phyloP scores from a whole-genome alignment of 225 moss, liverwort and hornwort species.

The Marchantia polymorpha region DNA sequence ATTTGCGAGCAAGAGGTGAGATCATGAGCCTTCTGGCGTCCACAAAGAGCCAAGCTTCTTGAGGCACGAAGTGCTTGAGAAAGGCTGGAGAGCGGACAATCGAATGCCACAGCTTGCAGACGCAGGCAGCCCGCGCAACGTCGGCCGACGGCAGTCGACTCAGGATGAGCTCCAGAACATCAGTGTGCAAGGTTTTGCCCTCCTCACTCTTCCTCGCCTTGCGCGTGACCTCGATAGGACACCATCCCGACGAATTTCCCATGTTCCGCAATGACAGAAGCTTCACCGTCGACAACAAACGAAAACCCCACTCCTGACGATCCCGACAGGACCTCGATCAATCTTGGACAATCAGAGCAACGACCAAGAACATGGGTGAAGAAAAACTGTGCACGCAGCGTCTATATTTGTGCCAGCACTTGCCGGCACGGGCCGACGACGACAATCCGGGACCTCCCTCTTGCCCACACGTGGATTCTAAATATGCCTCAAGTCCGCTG shows the following conservation, averaged over 20 bases:
- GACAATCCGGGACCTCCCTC: too few relatives aligned
- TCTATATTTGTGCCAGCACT: too few relatives aligned
- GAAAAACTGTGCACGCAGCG: background rate
- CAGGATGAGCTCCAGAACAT: constrained; percentile 20
- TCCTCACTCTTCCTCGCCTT: background rate
- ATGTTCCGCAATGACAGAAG: background rate
- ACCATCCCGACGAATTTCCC: background rate
- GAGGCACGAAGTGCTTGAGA: constrained; percentile 7
- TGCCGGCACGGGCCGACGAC: too few relatives aligned
- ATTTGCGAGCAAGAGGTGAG: constrained; percentile 14
- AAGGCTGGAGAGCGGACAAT: constrained; percentile 18
- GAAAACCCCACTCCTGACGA: too few relatives aligned
- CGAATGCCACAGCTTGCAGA: constrained; percentile 20
- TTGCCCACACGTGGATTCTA: background rate
- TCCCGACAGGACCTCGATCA: too few relatives aligned
- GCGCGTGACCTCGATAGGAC: background rate
- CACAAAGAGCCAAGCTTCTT: constrained; percentile 24
- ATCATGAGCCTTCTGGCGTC: constrained; percentile 22
- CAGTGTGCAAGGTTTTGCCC: background rate
- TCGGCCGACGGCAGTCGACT: constrained; percentile 14
- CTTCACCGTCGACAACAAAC: background rate
- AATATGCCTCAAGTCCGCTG: too few relatives aligned
- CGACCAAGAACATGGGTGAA: background rate
- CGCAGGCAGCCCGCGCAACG: constrained; percentile 17
- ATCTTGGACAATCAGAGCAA: too few relatives aligned